Evolutionary conservation across 2,329 filamentous ascomycete genomes (phyloP).

Genomic region (Nemania bipapillata): DNA sequence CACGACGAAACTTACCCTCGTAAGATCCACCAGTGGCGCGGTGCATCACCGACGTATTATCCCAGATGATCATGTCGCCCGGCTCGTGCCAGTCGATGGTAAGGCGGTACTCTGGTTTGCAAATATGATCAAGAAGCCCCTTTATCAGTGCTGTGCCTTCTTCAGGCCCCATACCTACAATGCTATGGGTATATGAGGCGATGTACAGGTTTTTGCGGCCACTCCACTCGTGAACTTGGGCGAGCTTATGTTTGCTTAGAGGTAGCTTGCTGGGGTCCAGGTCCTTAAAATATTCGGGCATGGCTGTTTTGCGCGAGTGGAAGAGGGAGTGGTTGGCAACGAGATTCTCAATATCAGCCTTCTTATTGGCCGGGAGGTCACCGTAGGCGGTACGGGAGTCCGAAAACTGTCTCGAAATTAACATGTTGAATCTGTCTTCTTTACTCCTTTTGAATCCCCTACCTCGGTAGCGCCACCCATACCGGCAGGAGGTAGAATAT

Average conservation of each 20-base stretch:
- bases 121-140: conserved; percentile 59
- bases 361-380: too few species aligned
- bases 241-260: too few species aligned
- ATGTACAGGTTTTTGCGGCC: conserved; percentile 65
- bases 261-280: conserved; percentile 59
- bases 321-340: conserved; percentile 63
- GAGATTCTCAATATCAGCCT: too few species aligned
- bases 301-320: conserved; percentile 64
- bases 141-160: conserved; percentile 53
- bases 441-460: too few species aligned
- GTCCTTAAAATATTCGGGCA: conserved; percentile 60
- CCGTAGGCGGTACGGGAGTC: conserved; percentile 63
- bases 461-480: conserved; percentile 62
- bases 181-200: conserved; percentile 60
- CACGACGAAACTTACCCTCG: conserved; percentile 60
- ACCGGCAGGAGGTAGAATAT: conserved; percentile 59
- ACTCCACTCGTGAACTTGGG: conserved; percentile 63
- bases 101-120: conserved; percentile 59
- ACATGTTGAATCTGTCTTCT: too few species aligned
- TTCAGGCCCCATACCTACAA: conserved; percentile 48
- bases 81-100: conserved; percentile 60
- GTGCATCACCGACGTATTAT: conserved; percentile 68
- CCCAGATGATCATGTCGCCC: conserved; percentile 68
- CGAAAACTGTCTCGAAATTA: too few species aligned
- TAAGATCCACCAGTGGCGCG: conserved; percentile 61